Evolutionary conservation across 768 basidiomycete genomes (phyloP).

Genomic region (Termitomyces bulborhizus): DNA sequence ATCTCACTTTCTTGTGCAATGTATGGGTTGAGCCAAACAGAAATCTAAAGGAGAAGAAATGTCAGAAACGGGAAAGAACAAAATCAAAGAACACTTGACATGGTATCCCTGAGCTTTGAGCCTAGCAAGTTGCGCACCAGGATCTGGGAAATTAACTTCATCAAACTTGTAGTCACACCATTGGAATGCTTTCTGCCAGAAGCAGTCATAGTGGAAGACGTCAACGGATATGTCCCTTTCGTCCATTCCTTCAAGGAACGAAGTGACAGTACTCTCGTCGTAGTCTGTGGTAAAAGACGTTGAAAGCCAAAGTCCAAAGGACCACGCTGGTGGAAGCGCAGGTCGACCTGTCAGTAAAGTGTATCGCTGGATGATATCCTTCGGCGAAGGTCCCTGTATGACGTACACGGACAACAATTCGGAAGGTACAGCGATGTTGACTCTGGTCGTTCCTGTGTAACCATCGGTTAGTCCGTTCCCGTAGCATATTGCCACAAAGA

Average conservation of each 20-base stretch:
- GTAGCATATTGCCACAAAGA: neutral
- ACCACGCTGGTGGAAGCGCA: constrained; percentile 41
- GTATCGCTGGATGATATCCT: constrained; percentile 25
- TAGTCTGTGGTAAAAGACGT: constrained; percentile 43
- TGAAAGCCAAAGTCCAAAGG: constrained; percentile 43
- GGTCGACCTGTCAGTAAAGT: constrained; percentile 33
- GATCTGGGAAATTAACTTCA: constrained; percentile 38
- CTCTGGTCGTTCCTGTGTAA: constrained; percentile 17
- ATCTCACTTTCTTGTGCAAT: constrained; percentile 33
- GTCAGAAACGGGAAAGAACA: neutral
- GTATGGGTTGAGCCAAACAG: constrained; percentile 36
- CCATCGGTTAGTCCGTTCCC: neutral
- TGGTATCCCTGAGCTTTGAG: constrained; percentile 33
- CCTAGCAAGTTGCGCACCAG: constrained; percentile 30
- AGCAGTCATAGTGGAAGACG: constrained; percentile 44
- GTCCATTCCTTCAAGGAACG: constrained; percentile 39
- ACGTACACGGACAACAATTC: constrained; percentile 33
- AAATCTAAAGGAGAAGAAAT: constrained; percentile 11
- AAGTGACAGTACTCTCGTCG: constrained; percentile 35
- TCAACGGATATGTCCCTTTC: constrained; percentile 30
- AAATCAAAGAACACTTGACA: constrained; percentile 18
- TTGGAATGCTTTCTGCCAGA: constrained; percentile 31
- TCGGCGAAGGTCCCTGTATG: constrained; percentile 32
- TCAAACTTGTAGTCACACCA: constrained; percentile 41
- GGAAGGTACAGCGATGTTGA: constrained; percentile 31